Evolutionary conservation across 352 stramenopile species (phyloP).

Genomic region (Phytophthora nicotianae): DNA sequence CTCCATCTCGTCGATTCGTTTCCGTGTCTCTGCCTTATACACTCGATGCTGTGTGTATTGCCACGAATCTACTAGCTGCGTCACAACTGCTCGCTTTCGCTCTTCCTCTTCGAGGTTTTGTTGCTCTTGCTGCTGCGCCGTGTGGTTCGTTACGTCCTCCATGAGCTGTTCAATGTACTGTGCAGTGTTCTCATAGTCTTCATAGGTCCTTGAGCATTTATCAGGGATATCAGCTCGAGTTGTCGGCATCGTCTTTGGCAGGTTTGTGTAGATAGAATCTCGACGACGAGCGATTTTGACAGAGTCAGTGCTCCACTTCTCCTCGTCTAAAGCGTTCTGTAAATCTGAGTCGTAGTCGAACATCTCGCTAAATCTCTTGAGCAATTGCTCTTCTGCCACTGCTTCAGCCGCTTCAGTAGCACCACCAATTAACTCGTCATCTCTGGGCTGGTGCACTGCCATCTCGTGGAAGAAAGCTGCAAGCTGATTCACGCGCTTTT

Average conservation of each 20-base stretch:
- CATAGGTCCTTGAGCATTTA: constrained; percentile 30
- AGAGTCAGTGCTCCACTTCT: constrained; percentile 49
- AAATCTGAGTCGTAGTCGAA: constrained; percentile 48
- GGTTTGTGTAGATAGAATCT: constrained; percentile 20
- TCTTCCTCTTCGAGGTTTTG: constrained; percentile 3
- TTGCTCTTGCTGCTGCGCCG: constrained; percentile 7
- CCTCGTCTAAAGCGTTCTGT: constrained; percentile 54
- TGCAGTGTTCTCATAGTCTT: constrained; percentile 60
- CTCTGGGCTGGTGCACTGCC: constrained; percentile 42
- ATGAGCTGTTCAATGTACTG: constrained; percentile 57
- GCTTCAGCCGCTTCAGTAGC: constrained; percentile 16
- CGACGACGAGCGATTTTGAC: constrained; percentile 27
- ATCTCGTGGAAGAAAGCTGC: constrained; percentile 63
- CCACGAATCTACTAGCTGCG: constrained; percentile 42
- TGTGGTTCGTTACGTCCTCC: constrained; percentile 34
- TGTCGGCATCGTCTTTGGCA: constrained; percentile 23
- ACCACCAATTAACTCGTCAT: constrained; percentile 26
- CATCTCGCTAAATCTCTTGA: constrained; percentile 47
- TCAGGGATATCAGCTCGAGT: constrained; percentile 7
- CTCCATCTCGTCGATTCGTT: constrained; percentile 21
- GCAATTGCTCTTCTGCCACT: constrained; percentile 34
- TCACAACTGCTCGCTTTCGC: constrained; percentile 10
- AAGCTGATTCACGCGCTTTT: constrained; percentile 33
- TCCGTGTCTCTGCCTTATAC: constrained; percentile 2
- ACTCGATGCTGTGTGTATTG: constrained; percentile 26